A percentile compares a stretch with the other conserved stretches of the same genome.
Conservation (phyloP, 129 eudicot species). For the Chrysanthemum lavandulifolium region DNA sequence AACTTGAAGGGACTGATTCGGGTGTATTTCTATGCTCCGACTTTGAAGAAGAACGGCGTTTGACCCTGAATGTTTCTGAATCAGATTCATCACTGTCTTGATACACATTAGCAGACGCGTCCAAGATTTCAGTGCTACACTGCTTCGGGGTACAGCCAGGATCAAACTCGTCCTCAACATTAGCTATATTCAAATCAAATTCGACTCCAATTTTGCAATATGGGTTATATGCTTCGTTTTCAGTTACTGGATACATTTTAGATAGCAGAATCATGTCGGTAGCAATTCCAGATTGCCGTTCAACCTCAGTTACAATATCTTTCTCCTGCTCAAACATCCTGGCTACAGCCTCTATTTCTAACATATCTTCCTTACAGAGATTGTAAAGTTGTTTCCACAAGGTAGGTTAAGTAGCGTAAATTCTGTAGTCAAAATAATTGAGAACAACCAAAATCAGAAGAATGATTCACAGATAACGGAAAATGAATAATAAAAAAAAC, state of each 20-base stretch:
- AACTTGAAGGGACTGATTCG: conserved; percentile 30
- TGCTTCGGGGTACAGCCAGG: conserved; percentile 5
- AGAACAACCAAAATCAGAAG: conserved; percentile 10
- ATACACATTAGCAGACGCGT: conserved; percentile 32
- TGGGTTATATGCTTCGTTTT: conserved; percentile 60
- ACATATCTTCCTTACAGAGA: conserved; percentile 60
- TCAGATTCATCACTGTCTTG: conserved; percentile 80
- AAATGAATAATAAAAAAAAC: neutral
- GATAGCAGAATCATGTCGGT: conserved; percentile 58
- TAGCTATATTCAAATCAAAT: neutral
- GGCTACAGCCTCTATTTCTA: conserved; percentile 80
- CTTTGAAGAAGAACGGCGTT: conserved; percentile 70
- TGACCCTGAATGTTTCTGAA: conserved; percentile 86
- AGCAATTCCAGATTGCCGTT: conserved; percentile 34
- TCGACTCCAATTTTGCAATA: conserved; percentile 50
- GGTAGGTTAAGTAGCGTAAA: conserved; percentile 52
- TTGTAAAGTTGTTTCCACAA: conserved; percentile 59
- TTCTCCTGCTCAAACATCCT: conserved; percentile 73
- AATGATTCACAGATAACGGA: neutral
- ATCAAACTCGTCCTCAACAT: conserved; percentile 24
- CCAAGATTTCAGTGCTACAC: conserved; percentile 29
- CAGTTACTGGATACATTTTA: conserved; percentile 49
- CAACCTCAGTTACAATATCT: conserved; percentile 42
- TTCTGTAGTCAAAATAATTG: conserved; percentile 40
- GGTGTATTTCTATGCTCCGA: conserved; percentile 35